Evolutionary conservation across 345 rosid genomes (phyloP).

Genomic region (Streptanthus diversifolius): DNA sequence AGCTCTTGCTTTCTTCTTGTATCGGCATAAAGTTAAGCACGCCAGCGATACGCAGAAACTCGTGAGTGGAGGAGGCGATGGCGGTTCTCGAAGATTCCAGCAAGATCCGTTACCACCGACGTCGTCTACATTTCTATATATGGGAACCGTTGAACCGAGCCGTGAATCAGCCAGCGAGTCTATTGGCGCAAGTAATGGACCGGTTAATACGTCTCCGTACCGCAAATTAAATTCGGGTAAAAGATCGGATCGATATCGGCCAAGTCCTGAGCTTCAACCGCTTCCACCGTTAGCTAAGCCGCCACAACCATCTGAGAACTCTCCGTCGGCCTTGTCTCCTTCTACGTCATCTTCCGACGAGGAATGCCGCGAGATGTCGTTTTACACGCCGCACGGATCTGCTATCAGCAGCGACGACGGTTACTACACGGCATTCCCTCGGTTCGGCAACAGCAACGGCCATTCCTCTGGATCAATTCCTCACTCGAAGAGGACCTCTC

Average conservation of each 20-base stretch:
- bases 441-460: conserved; percentile 31
- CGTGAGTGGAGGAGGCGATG: conserved; percentile 41
- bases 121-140: conserved; percentile 70
- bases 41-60: conserved; percentile 66
- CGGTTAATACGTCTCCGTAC: conserved; percentile 63
- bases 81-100: conserved; percentile 41
- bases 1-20: conserved; percentile 79
- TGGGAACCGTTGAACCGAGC: conserved; percentile 85
- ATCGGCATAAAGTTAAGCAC: conserved; percentile 66
- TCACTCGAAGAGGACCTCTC: conserved; percentile 81
- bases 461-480: conserved; percentile 45
- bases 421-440: conserved; percentile 54
- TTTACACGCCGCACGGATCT: conserved; percentile 83
- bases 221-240: conserved; percentile 56
- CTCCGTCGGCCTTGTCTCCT: conserved; percentile 41
- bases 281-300: conserved; percentile 70
- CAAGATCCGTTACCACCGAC: conserved; percentile 58
- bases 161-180: conserved; percentile 43
- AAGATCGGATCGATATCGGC: conserved; percentile 83
- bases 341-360: conserved; percentile 60
- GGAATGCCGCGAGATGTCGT: conserved; percentile 55
- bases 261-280: conserved; percentile 95
- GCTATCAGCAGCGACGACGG: conserved; percentile 61
- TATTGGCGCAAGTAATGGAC: conserved; percentile 26
- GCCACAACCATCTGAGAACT: conserved; percentile 44